Conservation (phyloP, 495 filamentous ascomycete genomes). For the Aspergillus bridgeri region DNA sequence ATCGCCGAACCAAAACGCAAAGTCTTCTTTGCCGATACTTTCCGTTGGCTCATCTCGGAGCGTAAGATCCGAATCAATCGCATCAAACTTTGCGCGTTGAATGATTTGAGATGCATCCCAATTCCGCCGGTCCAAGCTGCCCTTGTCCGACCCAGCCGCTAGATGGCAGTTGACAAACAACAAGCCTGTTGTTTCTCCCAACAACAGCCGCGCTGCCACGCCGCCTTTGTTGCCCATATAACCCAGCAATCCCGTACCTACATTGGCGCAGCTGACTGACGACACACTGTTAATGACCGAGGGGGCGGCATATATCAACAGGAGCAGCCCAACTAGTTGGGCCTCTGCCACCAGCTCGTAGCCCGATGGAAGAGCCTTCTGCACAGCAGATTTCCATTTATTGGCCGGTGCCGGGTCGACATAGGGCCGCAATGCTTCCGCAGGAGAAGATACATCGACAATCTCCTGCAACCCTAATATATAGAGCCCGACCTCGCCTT, state of each 20-base stretch:
- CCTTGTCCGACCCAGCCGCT: conserved; percentile 76
- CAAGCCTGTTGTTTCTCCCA: conserved; percentile 86
- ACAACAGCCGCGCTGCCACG: conserved; percentile 71
- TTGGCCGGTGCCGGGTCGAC: conserved; percentile 64
- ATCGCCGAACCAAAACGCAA: conserved; percentile 95
- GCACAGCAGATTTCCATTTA: conserved; percentile 74
- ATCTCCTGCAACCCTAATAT: conserved; percentile 89
- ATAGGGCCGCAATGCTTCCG: conserved; percentile 65
- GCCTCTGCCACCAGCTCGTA: conserved; percentile 75
- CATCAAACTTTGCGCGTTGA: conserved; percentile 67
- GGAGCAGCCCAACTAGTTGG: conserved; percentile 79
- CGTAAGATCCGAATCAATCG: conserved; percentile 55
- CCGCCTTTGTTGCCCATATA: conserved; percentile 97
- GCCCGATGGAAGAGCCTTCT: conserved; percentile 67
- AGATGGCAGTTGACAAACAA: conserved; percentile 91
- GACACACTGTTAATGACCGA: conserved; percentile 65
- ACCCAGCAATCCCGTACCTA: conserved; percentile 85
- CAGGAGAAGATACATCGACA: conserved; percentile 72
- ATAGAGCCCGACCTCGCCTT: conserved; percentile 77
- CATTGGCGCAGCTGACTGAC: conserved; percentile 69
- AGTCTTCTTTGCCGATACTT: conserved; percentile 84
- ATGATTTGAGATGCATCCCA: conserved; percentile 85
- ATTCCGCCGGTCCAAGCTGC: conserved; percentile 75
- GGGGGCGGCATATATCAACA: conserved; percentile 84
- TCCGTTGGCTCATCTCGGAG: conserved; percentile 52